A percentile compares a stretch with the other conserved stretches of the same genome.
Evolutionary conservation across 1,284 basidiomycete genomes (phyloP).

Genomic region (Volvariella surrecta): DNA sequence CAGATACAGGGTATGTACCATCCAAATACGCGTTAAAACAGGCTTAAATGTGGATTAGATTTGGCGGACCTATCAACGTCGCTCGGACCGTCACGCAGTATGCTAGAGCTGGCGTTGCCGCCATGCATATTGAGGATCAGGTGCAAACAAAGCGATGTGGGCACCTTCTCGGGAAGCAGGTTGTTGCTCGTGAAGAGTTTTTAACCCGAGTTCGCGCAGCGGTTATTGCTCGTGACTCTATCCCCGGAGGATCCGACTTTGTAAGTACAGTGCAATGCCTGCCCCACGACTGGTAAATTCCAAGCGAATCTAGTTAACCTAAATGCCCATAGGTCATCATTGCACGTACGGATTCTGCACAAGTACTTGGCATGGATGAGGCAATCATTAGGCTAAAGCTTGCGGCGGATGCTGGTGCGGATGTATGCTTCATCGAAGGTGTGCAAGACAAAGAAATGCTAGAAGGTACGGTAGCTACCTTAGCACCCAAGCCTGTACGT

Average conservation of each 20-base stretch:
- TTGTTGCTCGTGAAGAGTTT: conserved; percentile 60
- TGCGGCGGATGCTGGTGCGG: conserved; percentile 61
- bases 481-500: conserved; percentile 49
- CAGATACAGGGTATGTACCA: conserved; percentile 57
- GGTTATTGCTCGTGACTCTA: conserved; percentile 59
- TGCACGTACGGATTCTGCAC: conserved; percentile 65
- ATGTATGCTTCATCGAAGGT: conserved; percentile 70
- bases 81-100: conserved; percentile 72
- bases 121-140: conserved; percentile 77
- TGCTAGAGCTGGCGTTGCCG: conserved; percentile 64
- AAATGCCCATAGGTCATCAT: conserved; percentile 43
- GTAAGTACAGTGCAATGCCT: conserved; percentile 14
- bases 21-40: neutral
- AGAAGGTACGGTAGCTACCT: conserved; percentile 38
- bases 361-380: conserved; percentile 61
- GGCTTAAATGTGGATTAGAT: conserved; percentile 28
- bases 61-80: conserved; percentile 71
- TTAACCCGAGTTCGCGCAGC: conserved; percentile 71
- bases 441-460: conserved; percentile 52
- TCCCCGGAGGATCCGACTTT: conserved; percentile 62
- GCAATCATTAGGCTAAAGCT: conserved; percentile 51
- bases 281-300: neutral
- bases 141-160: conserved; percentile 80
- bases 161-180: conserved; percentile 72
- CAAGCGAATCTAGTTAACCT: neutral